Conservation (phyloP, 352 stramenopile species). For the Pythium oligandrum region DNA sequence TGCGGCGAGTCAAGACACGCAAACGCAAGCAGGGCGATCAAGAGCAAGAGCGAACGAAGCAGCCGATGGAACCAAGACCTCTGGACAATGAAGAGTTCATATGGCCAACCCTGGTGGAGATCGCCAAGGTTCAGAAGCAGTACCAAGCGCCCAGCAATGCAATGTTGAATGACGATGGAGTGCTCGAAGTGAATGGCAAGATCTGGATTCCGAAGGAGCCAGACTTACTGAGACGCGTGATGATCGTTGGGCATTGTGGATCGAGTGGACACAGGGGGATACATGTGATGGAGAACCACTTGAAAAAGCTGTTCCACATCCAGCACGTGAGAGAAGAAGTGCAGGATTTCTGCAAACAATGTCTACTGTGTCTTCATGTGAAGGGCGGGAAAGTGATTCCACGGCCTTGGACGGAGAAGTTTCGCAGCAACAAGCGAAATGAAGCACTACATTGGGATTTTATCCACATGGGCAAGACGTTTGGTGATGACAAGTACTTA, state of each 20-base stretch:
- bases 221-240: conserved; percentile 3
- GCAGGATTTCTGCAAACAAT: conserved; percentile 1
- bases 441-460: conserved; percentile 29
- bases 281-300: conserved; percentile 7
- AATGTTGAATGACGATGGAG: neutral
- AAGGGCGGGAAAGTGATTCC: conserved; percentile 16
- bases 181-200: neutral
- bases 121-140: conserved; percentile 1
- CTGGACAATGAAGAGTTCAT: conserved; percentile 10
- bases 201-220: conserved; percentile 9
- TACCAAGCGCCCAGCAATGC: neutral
- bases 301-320: conserved; percentile 4
- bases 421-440: conserved; percentile 15
- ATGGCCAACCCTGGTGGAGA: conserved; percentile 12
- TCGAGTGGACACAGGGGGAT: conserved; percentile 13
- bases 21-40: neutral
- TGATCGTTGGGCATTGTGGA: conserved; percentile 16
- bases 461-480: conserved; percentile 20
- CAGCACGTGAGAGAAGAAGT: neutral
- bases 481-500: conserved; percentile 13
- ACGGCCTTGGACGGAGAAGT: conserved; percentile 1
- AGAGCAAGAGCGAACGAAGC: conserved; percentile 1
- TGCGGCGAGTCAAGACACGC: conserved; percentile 2
- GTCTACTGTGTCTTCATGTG: conserved; percentile 14
- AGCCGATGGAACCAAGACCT: neutral